Conservation (phyloP, 176 grass and related monocot species). For the Eleusine indica region DNA sequence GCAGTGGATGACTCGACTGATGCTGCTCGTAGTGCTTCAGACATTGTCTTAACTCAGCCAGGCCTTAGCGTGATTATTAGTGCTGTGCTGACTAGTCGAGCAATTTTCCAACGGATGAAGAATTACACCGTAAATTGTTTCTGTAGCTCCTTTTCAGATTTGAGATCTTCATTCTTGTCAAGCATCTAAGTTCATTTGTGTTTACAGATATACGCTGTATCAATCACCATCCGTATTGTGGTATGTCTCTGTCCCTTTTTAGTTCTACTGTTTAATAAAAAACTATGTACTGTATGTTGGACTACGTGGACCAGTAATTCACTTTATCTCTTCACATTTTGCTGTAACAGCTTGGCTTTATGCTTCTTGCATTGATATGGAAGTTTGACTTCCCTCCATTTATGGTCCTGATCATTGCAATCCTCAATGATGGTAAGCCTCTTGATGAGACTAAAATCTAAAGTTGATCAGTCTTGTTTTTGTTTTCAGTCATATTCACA, state of each 20-base stretch:
- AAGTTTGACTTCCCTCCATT: constrained; percentile 88
- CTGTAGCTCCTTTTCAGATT: neutral
- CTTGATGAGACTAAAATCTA: constrained; percentile 14
- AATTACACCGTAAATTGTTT: constrained; percentile 74
- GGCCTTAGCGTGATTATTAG: constrained; percentile 92
- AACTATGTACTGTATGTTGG: neutral
- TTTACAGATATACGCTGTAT: constrained; percentile 88
- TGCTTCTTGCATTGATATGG: constrained; percentile 93
- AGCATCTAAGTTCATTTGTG: constrained; percentile 31
- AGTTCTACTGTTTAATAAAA: neutral
- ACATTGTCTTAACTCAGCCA: constrained; percentile 85
- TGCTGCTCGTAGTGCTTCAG: constrained; percentile 82
- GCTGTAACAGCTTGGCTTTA: constrained; percentile 77
- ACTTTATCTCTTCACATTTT: constrained; percentile 18
- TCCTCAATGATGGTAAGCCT: constrained; percentile 87
- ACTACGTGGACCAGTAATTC: neutral
- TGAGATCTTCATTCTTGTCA: neutral
- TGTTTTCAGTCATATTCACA: neutral
- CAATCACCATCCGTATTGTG: constrained; percentile 98
- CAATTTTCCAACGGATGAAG: constrained; percentile 97
- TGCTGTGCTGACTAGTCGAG: constrained; percentile 86
- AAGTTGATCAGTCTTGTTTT: neutral
- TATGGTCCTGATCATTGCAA: constrained; percentile 94
- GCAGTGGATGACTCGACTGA: constrained; percentile 89
- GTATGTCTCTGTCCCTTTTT: constrained; percentile 42